phyloP scores from a whole-genome alignment of 108 stramenopile genomes.

The Conticribra weissflogii region DNA sequence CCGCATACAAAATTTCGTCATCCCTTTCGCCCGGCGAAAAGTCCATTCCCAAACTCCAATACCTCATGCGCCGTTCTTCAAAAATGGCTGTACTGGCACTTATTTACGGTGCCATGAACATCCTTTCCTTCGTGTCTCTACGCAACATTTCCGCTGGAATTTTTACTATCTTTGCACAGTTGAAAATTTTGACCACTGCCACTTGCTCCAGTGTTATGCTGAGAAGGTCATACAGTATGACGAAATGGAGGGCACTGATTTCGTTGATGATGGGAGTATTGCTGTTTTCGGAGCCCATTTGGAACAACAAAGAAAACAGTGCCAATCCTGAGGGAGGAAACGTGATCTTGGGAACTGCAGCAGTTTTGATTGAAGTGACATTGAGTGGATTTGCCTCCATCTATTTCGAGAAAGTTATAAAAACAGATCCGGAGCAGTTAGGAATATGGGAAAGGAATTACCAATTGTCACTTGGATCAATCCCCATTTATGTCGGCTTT shows the following conservation, averaged over 20 bases:
- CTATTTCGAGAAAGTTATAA: conserved; percentile 95
- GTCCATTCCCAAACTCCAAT: conserved; percentile 35
- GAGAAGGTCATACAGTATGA: conserved; percentile 72
- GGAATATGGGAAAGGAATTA: conserved; percentile 94
- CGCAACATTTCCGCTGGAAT: conserved; percentile 91
- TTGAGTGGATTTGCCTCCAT: conserved; percentile 93
- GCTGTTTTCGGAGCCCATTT: conserved; percentile 87
- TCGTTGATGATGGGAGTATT: conserved; percentile 86
- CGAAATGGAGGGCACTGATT: conserved; percentile 92
- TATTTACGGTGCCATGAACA: conserved; percentile 93
- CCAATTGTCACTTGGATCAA: conserved; percentile 77
- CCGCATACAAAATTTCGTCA: conserved; percentile 60
- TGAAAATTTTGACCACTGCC: conserved; percentile 95
- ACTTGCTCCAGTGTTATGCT: conserved; percentile 83
- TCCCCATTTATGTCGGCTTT: conserved; percentile 75
- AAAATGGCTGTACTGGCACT: conserved; percentile 90
- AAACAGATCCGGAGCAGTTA: conserved; percentile 73
- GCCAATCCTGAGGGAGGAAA: conserved; percentile 59
- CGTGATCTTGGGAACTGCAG: conserved; percentile 72
- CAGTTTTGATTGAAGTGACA: conserved; percentile 90
- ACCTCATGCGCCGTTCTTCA: conserved; percentile 66
- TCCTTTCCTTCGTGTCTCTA: conserved; percentile 86
- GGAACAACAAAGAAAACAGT: conserved; percentile 43
- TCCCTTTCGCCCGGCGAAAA: conserved; percentile 35
- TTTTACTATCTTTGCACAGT: conserved; percentile 90